Base-by-base conservation (phyloP, 192 early-diverging fungal genomes). In the Entrophospora sp. region DNA sequence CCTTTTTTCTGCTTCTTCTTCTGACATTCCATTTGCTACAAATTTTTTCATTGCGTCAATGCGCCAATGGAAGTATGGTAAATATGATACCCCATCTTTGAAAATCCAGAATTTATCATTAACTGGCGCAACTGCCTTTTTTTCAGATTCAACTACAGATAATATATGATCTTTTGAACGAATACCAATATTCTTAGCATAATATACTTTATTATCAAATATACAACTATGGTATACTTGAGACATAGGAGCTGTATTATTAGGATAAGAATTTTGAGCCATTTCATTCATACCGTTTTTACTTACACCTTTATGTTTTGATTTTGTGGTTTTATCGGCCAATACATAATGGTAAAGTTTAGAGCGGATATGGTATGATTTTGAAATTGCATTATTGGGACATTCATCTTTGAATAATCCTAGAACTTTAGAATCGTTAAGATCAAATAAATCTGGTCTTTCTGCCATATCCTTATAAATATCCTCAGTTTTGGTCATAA, bases 401-500 rank as follows among this genome's bases (percentile, higher is more conserved):
- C 13, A n/a, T 16, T 56, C 28, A 36, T 56, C 53, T 14, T 56
- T 56, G 20, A 56, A 56, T 5, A 4, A 1, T 0, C 53, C 53
- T 31, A 56, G 10, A 16, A 28, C 31, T 31, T 1, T 28, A 30
- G 1, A 1, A 28, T 14, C 53, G 31, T 56, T 56, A 35, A 56
- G 53, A 30, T 56, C 14, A 16, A 56, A 56, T 2, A 56, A 12
- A 31, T 56, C 28, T 31, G 53, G 53, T 56, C 28, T 4, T 56
- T 56, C 53, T 4, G 5, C 53, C 53, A 56, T 56, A 56, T 56
- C 53, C 20, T 56, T 56, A 56, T 56, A 56, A 28, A 56, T 56
- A 56, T 56, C 28, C 31, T 56, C 53, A 56, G 53, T 56, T 14
- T 56, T 28, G 31, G 31, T 28, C 14, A 4, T 1, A 56, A 34